Percentiles rank a stretch among this genome's conserved stretches.
Evolutionary conservation across 805 yeast genomes (phyloP).

Genomic region (Candida morakotiae): DNA sequence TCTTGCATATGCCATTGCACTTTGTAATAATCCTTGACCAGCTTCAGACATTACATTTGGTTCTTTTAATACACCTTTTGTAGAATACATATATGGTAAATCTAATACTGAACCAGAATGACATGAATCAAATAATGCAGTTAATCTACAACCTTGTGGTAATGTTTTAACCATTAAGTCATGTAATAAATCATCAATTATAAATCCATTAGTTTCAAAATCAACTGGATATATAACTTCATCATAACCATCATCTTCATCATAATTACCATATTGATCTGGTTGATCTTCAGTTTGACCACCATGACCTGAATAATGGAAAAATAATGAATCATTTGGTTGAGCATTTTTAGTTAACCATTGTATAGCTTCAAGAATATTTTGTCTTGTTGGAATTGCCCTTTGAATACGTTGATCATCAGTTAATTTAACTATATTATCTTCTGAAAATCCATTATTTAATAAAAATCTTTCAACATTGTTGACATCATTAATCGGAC

Average conservation of each 20-base stretch:
- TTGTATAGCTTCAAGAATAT: conserved; percentile 73
- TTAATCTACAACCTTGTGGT: conserved; percentile 69
- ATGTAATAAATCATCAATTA: conserved; percentile 74
- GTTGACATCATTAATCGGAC: conserved; percentile 76
- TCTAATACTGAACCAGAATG: conserved; percentile 84
- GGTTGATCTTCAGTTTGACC: conserved; percentile 60
- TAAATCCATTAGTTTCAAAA: conserved; percentile 60
- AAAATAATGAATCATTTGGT: conserved; percentile 73
- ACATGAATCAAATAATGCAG: conserved; percentile 81
- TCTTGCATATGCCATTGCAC: conserved; percentile 54
- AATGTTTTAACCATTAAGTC: conserved; percentile 65
- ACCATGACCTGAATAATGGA: conserved; percentile 89
- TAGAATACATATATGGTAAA: conserved; percentile 74
- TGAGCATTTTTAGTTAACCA: conserved; percentile 74
- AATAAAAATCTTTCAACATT: conserved; percentile 46
- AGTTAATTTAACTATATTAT: conserved; percentile 57
- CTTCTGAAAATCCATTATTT: conserved; percentile 42
- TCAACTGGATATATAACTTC: conserved; percentile 74
- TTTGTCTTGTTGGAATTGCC: conserved; percentile 60
- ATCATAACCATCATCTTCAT: conserved; percentile 71
- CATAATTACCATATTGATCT: conserved; percentile 44
- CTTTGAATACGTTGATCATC: conserved; percentile 50
- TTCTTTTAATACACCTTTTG: conserved; percentile 79
- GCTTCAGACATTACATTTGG: conserved; percentile 75
- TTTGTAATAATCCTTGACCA: conserved; percentile 59